Percentiles rank a stretch among this genome's conserved stretches.
These are phyloP conservation scores for Starmerella gropengiesseri DNA, from an alignment of 805 yeast species.

Conservation along the genomic window DNA sequence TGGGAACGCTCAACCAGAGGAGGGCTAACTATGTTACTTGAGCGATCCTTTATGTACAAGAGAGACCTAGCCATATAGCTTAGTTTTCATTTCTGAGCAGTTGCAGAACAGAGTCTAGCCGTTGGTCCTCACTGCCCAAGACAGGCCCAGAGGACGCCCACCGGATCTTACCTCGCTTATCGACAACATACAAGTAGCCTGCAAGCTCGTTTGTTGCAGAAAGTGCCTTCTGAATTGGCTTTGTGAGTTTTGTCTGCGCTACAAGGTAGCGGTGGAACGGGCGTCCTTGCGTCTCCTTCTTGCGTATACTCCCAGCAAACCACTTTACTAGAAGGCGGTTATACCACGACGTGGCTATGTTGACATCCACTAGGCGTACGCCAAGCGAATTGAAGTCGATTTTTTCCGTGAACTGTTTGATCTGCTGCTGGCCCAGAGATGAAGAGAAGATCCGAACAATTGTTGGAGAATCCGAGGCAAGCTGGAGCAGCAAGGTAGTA, in stretches of 20 bases:
- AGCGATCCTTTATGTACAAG: not conserved
- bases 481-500: constrained; percentile 5
- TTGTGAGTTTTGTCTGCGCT: constrained; percentile 48
- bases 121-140: constrained; percentile 44
- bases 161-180: constrained; percentile 59
- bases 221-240: constrained; percentile 46
- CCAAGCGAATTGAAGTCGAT: constrained; percentile 34
- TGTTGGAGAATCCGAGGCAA: constrained; percentile 36
- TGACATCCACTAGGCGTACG: constrained; percentile 65
- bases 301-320: constrained; percentile 38
- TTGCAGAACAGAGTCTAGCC: constrained; percentile 1
- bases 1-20: not conserved
- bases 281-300: constrained; percentile 33
- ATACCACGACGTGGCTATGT: constrained; percentile 59
- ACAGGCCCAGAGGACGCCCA: constrained; percentile 90
- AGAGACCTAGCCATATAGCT: not conserved
- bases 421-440: constrained; percentile 57
- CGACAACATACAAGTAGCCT: constrained; percentile 76
- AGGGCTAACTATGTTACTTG: not conserved
- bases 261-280: constrained; percentile 53
- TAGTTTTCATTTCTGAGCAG: not conserved
- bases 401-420: constrained; percentile 46
- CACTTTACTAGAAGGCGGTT: constrained; percentile 55
- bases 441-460: constrained; percentile 57
- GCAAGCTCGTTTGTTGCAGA: constrained; percentile 64